These are phyloP conservation scores for Naganishia sp. DNA, from an alignment of 1,284 basidiomycete species.

Conservation along the genomic window DNA sequence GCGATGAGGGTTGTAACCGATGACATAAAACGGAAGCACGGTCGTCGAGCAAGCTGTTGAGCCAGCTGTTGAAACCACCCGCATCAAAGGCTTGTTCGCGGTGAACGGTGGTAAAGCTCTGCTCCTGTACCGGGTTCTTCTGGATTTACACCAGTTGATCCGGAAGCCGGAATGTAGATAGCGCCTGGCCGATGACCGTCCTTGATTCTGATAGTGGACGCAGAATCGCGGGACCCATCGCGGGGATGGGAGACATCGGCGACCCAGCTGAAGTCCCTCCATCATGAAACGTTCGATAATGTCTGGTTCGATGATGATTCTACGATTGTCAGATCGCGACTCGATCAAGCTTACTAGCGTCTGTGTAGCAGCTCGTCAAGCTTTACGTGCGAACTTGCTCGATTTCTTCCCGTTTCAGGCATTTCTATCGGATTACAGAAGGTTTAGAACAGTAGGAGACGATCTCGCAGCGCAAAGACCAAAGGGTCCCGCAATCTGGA, in stretches of 20 bases:
- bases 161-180: constrained; percentile 5
- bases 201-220: neutral
- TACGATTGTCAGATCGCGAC: constrained; percentile 25
- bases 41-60: too few relatives aligned
- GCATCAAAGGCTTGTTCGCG: constrained; percentile 13
- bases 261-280: neutral
- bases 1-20: constrained; percentile 3
- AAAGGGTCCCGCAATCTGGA: too few relatives aligned
- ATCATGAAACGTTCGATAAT: constrained; percentile 1
- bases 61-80: neutral
- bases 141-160: constrained; percentile 2
- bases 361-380: neutral
- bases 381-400: neutral
- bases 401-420: constrained; percentile 1
- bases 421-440: neutral
- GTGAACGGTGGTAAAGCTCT: neutral
- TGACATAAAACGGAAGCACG: constrained; percentile 8
- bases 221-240: too few relatives aligned
- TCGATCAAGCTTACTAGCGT: constrained; percentile 8
- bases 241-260: too few relatives aligned
- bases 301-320: constrained; percentile 27
- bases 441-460: too few relatives aligned
- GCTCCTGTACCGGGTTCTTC: neutral
- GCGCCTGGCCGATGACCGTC: neutral
- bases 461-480: too few relatives aligned